Base-by-base conservation (phyloP, 163 green algal species). In the Chloroidium sp. region DNA sequence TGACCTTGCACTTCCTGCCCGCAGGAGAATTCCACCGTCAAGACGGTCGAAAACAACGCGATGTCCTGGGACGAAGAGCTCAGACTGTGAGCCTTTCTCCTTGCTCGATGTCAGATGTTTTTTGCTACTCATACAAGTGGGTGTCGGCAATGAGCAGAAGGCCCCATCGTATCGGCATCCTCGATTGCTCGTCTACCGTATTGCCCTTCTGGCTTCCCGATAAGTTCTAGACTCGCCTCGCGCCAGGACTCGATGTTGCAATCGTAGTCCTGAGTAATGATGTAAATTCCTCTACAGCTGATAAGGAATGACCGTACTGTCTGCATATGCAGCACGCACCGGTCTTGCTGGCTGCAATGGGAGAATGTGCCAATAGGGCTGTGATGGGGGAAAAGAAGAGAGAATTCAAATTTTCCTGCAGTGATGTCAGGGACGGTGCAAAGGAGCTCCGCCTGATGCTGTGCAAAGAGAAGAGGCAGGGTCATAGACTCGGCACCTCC, bases 371-470 rank as follows among this genome's bases (percentile, higher is more conserved):
- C 36, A 36, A 59, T 61, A 59, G 8, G 2, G 64, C 4, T 78
- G 14, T 81, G 62, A 68, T 79, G 75, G 14, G 59, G 2, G 61
- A 61, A 68, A 14, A 69, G 1, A 10, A 60, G 60, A 62, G 4
- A 3, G 10, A 8, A 62, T 77, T 3, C 60, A 62, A 3, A 13
- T 61, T 80, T 60, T 13, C 62, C 1, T 78, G 68, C 90, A 96
- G 92, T 14, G 92, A 97, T 87, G 84, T 95, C 62, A 79, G 93
- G 58, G 90, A 97, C 59, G 89, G 86, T 3, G 86, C 92, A 2
- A 90, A 83, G 14, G 93, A 97, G 85, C 85, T 97, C 81, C 92
- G 93, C 57, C 86, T 97, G 57, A 94, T 97, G 86, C 88, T 97
- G 13, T 97, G 93, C 86, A 83, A 86, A 4, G 90, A 95, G 78